Evolutionary conservation across 768 basidiomycete genomes (phyloP).

Genomic region (Lactarius hengduanensis): DNA sequence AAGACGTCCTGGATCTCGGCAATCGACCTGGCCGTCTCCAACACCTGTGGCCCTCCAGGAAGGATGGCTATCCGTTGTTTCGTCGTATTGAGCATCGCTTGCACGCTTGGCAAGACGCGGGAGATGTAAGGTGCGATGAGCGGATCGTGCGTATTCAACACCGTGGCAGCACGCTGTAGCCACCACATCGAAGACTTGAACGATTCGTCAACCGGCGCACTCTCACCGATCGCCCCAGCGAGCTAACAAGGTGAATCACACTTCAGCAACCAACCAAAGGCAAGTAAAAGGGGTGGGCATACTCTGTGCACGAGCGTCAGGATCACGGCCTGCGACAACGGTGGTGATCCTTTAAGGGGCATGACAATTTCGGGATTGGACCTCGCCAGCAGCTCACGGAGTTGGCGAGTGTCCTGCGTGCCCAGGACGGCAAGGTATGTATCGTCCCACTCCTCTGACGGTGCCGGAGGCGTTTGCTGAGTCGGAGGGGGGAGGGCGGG

Average conservation of each 20-base stretch:
- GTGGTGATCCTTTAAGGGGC: conserved; percentile 66
- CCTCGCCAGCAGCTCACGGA: conserved; percentile 68
- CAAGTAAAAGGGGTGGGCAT: conserved; percentile 34
- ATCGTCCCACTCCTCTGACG: conserved; percentile 80
- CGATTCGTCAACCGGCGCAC: conserved; percentile 70
- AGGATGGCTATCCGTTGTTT: conserved; percentile 78
- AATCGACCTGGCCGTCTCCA: conserved; percentile 68
- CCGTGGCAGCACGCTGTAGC: conserved; percentile 71
- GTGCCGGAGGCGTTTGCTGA: conserved; percentile 52
- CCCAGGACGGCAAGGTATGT: conserved; percentile 74
- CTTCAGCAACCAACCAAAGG: conserved; percentile 1
- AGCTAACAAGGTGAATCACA: conserved; percentile 45
- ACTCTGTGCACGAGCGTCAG: conserved; percentile 82
- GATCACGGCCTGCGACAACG: conserved; percentile 81
- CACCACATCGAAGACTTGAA: conserved; percentile 87
- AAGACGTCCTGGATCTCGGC: conserved; percentile 75
- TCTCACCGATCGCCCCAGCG: conserved; percentile 70
- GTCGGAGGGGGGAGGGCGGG: conserved; percentile 66
- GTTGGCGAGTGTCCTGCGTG: conserved; percentile 69
- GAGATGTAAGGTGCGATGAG: conserved; percentile 80
- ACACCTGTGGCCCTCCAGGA: conserved; percentile 64
- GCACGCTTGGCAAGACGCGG: conserved; percentile 77
- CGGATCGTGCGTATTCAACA: conserved; percentile 76
- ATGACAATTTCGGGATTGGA: conserved; percentile 80
- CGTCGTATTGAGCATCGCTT: conserved; percentile 70